Percentiles rank a stretch among this genome's conserved stretches.
These are phyloP conservation scores for Tolypocladium nubicola DNA, from an alignment of 2,329 filamentous ascomycete genomes.

Conservation along the genomic window DNA sequence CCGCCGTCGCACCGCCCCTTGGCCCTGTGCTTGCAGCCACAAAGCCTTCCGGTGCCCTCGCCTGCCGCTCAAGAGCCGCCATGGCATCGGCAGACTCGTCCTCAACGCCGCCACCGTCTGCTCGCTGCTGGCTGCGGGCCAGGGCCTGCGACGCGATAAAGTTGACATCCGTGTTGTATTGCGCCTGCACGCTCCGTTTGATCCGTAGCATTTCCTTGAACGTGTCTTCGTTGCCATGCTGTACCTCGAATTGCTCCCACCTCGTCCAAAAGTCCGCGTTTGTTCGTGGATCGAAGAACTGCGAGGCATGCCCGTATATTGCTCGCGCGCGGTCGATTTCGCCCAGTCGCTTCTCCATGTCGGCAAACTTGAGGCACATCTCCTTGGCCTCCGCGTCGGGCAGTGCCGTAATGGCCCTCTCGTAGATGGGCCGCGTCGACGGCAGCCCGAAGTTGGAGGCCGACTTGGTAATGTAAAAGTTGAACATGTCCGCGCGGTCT, in stretches of 20 bases:
- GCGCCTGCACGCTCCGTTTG: constrained; percentile 92
- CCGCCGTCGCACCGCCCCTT: constrained; percentile 35
- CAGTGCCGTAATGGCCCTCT: constrained; percentile 85
- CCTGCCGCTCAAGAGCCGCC: constrained; percentile 78
- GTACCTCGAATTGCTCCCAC: constrained; percentile 95
- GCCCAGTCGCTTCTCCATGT: constrained; percentile 85
- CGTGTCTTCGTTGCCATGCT: constrained; percentile 97
- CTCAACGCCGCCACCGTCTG: constrained; percentile 24
- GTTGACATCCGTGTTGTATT: constrained; percentile 98
- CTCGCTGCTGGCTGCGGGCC: constrained; percentile 64
- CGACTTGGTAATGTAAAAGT: constrained; percentile 98
- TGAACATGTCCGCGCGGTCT: constrained; percentile 94
- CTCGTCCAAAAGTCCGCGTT: constrained; percentile 88
- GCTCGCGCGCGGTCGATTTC: constrained; percentile 92
- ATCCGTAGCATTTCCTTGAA: constrained; percentile 99
- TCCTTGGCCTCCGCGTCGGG: constrained; percentile 88
- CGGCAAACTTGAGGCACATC: constrained; percentile 98
- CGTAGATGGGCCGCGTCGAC: constrained; percentile 90
- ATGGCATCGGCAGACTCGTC: constrained; percentile 64
- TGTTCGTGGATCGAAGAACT: constrained; percentile 92
- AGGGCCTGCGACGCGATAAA: constrained; percentile 96
- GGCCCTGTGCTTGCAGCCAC: constrained; percentile 74
- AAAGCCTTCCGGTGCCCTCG: constrained; percentile 81
- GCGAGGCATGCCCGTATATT: constrained; percentile 92
- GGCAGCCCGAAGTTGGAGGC: constrained; percentile 96